phyloP scores from a whole-genome alignment of 768 basidiomycete species.

The Dentipellis sp. region DNA sequence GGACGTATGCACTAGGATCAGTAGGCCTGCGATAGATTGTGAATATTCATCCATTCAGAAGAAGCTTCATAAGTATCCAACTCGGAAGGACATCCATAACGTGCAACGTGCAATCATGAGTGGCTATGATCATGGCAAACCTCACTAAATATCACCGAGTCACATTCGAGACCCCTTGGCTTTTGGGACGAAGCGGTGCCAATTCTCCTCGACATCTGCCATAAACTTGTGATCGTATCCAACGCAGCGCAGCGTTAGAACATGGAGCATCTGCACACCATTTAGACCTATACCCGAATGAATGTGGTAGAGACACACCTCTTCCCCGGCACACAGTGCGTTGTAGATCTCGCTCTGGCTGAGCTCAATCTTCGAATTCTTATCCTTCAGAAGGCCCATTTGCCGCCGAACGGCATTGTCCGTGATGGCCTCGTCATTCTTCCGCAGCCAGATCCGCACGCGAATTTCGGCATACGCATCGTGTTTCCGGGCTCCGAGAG shows the following conservation, averaged over 20 bases:
- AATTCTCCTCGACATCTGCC: neutral
- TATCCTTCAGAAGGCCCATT: neutral
- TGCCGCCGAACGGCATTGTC: neutral
- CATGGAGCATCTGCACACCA: neutral
- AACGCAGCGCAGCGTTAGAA: neutral
- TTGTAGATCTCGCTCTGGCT: neutral
- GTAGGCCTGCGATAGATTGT: too few relatives aligned
- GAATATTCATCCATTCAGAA: too few relatives aligned
- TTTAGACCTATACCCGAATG: too few relatives aligned
- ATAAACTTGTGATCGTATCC: neutral
- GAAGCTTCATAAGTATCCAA: too few relatives aligned
- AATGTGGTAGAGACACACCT: neutral
- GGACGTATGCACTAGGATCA: too few relatives aligned
- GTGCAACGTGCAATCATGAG: too few relatives aligned
- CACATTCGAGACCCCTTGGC: too few relatives aligned
- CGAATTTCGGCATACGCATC: neutral
- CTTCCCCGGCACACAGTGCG: neutral
- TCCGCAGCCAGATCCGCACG: neutral
- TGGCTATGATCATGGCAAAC: too few relatives aligned
- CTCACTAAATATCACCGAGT: too few relatives aligned
- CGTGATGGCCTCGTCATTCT: neutral
- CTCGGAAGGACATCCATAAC: too few relatives aligned
- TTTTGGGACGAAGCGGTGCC: neutral
- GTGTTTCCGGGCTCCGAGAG: neutral
- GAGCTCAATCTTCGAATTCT: neutral